Percentiles rank a stretch among this genome's conserved stretches.
phyloP scores from a whole-genome alignment of 331 rosid species.

The Pyracantha coccinea region DNA sequence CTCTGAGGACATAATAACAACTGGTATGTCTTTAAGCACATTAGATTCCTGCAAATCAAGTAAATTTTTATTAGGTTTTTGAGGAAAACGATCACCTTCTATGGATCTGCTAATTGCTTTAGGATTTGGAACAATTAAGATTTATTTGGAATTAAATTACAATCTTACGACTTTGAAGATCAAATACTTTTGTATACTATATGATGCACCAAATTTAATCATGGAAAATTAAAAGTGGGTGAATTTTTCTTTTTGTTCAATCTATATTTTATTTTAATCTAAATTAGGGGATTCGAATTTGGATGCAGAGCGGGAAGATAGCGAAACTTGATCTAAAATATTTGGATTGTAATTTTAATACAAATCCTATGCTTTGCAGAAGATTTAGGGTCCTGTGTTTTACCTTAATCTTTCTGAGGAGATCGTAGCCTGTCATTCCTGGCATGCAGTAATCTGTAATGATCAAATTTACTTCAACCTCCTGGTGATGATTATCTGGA shows the following conservation, averaged over 20 bases:
- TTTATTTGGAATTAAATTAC: too few species aligned
- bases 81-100: neutral
- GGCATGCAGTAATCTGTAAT: conserved; percentile 97
- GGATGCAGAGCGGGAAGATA: neutral
- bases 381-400: neutral
- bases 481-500: conserved; percentile 45
- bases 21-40: conserved; percentile 82
- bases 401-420: conserved; percentile 84
- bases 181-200: neutral
- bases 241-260: too few species aligned
- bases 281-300: neutral
- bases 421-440: conserved; percentile 90
- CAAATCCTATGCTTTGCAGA: neutral
- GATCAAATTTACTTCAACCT: conserved; percentile 58
- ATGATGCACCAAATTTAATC: neutral
- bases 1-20: conserved; percentile 93
- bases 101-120: neutral
- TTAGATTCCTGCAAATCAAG: conserved; percentile 71
- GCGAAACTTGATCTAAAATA: neutral
- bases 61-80: neutral
- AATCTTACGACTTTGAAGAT: neutral
- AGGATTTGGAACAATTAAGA: neutral
- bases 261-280: neutral
- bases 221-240: neutral
- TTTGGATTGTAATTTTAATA: neutral